Evolutionary conservation across 805 yeast genomes (phyloP).

Genomic region (Diddensiella caesifluorescens): DNA sequence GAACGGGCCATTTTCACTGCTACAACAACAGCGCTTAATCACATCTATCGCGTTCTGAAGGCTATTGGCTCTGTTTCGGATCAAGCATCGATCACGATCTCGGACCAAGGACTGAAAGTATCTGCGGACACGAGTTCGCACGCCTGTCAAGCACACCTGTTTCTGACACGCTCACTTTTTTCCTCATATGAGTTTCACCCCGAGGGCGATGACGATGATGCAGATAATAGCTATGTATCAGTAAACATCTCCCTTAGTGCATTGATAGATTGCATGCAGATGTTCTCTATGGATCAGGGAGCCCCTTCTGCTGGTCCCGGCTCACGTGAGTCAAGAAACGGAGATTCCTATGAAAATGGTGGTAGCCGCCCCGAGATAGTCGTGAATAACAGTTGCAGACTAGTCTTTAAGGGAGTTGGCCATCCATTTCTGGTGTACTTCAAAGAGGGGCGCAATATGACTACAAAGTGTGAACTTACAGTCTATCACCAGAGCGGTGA

Average conservation of each 20-base stretch:
- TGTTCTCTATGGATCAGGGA: slow-evolving; percentile 16
- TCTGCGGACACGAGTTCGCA: slow-evolving; percentile 34
- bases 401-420: slow-evolving; percentile 46
- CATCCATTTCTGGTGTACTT: slow-evolving; percentile 51
- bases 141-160: slow-evolving; percentile 23
- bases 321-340: background rate
- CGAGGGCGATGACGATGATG: slow-evolving; percentile 3
- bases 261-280: slow-evolving; percentile 25
- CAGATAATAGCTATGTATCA: slow-evolving; percentile 4
- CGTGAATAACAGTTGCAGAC: slow-evolving; percentile 27
- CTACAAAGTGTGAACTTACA: slow-evolving; percentile 52
- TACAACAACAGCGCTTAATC: slow-evolving; percentile 42
- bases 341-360: background rate
- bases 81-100: slow-evolving; percentile 40
- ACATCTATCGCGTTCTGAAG: slow-evolving; percentile 42
- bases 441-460: slow-evolving; percentile 46
- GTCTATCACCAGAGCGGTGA: slow-evolving; percentile 35
- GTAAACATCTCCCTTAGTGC: slow-evolving; percentile 21
- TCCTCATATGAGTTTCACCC: slow-evolving; percentile 19
- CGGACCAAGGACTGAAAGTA: slow-evolving; percentile 48
- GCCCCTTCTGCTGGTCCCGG: background rate
- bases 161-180: slow-evolving; percentile 20
- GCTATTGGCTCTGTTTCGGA: slow-evolving; percentile 40
- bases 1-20: slow-evolving; percentile 35
- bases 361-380: background rate